Evolutionary conservation across 352 stramenopile species (phyloP), one percentile per base, ranked within the genome.

Genomic region (Pythium biforme): DNA sequence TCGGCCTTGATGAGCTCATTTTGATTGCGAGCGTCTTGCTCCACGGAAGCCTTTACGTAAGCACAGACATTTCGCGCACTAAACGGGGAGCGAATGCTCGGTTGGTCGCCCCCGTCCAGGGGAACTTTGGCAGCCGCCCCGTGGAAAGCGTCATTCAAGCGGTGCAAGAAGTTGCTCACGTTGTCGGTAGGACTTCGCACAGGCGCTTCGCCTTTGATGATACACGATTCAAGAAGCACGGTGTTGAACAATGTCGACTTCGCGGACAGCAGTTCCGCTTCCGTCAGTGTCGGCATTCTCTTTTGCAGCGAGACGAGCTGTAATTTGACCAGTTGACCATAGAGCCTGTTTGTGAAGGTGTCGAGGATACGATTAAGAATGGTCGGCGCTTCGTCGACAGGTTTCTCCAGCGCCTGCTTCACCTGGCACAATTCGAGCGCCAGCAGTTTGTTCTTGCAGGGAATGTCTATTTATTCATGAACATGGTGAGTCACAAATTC

Each of bases 391-490:
- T 77, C 59, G 6, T 74, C 66, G 1, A 55, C 17, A 1, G 68
- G 61, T 31, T 75, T 73, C 7, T 88, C 79, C 33, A 77, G 79
- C 0, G 75, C 55, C 27, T 89, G 72, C 45, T 83, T 70, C 0
- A 70, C 53, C 47, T 93, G 83, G 25, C 82, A 90, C 12, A 94
- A 53, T 31, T 94, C 82, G 7, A 94, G 48, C 5, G 79, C 76
- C 19, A 92, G 19, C 9, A 91, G 67, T 47, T 91, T 92, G 68
- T 76, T 77, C n/a, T 64, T 74, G 40, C 69, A 89, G 2, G 82
- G 78, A 49, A 92, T 88, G 2, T 68, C 84, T 92, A 34, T 19
- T 43, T 15, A 20, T 20, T 33, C 15, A 25, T 27, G 22, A 33
- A 40, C 0, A 45, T 20, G 5, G 23, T 51, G 22, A 49, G 26